Conservation (phyloP, 1,139 yeast genomes). For the Blastobotrys illinoisensis region DNA sequence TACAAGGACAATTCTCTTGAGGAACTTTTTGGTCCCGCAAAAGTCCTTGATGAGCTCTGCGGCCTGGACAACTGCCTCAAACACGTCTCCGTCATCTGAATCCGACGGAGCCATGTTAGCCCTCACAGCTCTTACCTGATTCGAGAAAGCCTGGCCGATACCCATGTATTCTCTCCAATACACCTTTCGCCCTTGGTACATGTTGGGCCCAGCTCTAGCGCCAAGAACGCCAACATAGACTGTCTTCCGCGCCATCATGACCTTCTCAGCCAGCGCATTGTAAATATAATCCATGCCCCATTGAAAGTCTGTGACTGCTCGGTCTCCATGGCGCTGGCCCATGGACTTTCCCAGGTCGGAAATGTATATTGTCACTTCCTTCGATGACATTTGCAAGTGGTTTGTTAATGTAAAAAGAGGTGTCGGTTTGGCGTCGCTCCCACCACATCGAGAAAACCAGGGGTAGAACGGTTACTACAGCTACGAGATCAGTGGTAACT, state of each 20-base stretch:
- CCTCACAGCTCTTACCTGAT: not conserved
- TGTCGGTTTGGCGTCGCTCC: not conserved
- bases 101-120: not conserved
- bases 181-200: not conserved
- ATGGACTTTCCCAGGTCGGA: slow-evolving; percentile 47
- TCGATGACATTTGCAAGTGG: not conserved
- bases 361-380: slow-evolving; percentile 44
- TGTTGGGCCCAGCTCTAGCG: not conserved
- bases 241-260: not conserved
- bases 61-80: not conserved
- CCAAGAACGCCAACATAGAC: not conserved
- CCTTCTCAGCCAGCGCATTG: slow-evolving; percentile 22
- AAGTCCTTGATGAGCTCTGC: slow-evolving; percentile 2
- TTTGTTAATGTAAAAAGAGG: not conserved
- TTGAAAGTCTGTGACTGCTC: slow-evolving; percentile 34
- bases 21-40: not conserved
- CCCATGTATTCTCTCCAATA: not conserved
- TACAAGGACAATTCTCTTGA: not conserved
- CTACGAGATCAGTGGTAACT: too few relatives aligned
- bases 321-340: slow-evolving; percentile 31
- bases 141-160: not conserved
- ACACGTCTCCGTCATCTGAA: slow-evolving; percentile 7
- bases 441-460: not conserved
- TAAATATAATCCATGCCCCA: slow-evolving; percentile 40
- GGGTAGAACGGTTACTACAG: too few relatives aligned